Evolutionary conservation across 2,329 filamentous ascomycete genomes (phyloP), one percentile per base, ranked within the genome.

Genomic region (Fusarium piperis): DNA sequence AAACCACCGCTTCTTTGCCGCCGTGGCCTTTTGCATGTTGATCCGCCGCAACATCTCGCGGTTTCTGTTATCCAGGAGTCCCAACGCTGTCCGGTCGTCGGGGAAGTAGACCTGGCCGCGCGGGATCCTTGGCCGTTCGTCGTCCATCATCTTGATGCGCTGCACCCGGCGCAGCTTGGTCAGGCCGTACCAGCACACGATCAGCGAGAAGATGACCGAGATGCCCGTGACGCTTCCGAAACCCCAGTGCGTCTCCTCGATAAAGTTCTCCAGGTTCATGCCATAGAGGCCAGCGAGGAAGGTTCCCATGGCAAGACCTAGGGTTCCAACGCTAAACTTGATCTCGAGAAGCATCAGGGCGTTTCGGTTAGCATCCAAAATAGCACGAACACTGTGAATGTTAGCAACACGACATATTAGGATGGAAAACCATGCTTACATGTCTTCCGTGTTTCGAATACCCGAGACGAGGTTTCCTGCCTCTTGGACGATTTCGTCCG

Each of bases 191-290:
- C 89, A 88, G 83, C 93, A 95, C 58, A 97, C 93, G 10, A 95
- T 75, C 61, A 91, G 87, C 15, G 93, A 94, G 80, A 95, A 91
- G 63, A 91, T 76, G 63, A 92, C 87, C 64, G 93, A 97, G 67
- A 89, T 85, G 18, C 84, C 86, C 3, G 92, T 94, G 67, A 99
- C 91, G 60, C 89, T 89, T 52, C 87, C 87, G 80, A 99, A 98
- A 12, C 95, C 96, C 81, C 94, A 89, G 81, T 94, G 89, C 2
- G 93, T 95, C 79, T 98, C 95, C 84, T 99, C 96, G 76, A 98
- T 94, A 81, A 98, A 98, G 83, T 98, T 98, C 80, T 98, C 97
- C 72, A 99, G 85, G 84, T 99, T 99, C 95, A 98, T 98, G 76
- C 96, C 96, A 86, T 98, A 99, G n/a, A 99, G 90, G n/a, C 95